Evolutionary conservation across 192 early-diverging fungal genomes (phyloP), one percentile per base, ranked within the genome.

Genomic region (Pilobolus umbonatus): DNA sequence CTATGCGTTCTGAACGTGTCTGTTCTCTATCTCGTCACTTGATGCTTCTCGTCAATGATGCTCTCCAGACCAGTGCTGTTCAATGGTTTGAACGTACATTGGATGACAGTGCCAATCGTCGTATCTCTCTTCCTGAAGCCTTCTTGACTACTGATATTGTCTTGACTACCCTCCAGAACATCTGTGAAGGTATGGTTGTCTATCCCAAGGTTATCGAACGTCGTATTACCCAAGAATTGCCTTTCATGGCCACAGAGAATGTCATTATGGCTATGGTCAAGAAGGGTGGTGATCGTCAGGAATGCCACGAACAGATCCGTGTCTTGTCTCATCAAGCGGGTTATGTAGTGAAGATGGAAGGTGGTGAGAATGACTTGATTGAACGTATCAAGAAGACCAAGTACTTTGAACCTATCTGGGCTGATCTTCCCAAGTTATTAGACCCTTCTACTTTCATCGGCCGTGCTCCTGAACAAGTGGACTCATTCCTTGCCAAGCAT

Each of bases 161-260:
- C n/a, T 75, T 95, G 60, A 89, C 94, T 3, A 79, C 93, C 32
- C 69, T 98, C 61, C 92, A 96, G 67, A 98, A 98, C 85, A 94
- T 98, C 51, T 94, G 88, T 31, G 90, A 95, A 60, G 96, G 96
- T 31, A 79, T 98, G 71, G 96, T 98, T 2, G 96, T 98, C 0
- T 98, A 98, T 71, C 94, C 94, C 47, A 81, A 91, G 72, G 91
- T 95, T 36, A 98, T 98, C 72, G 82, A 77, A 32, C 85, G 89
- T 35, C 85, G 92, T 30, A 97, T 98, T 73, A 57, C 72, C 54
- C 91, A 94, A 74, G 96, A 98, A 72, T 76, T 98, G 38, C 96
- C 96, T 45, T 98, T 98, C 74, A 98, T 97, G 96, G 96, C 96
- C n/a, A 98, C 96, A 21, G 96, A 98, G 73, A 98, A 98, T 77